Evolutionary conservation across 2,329 filamentous ascomycete species (phyloP).

Genomic region (Drechslerella coelobrocha): DNA sequence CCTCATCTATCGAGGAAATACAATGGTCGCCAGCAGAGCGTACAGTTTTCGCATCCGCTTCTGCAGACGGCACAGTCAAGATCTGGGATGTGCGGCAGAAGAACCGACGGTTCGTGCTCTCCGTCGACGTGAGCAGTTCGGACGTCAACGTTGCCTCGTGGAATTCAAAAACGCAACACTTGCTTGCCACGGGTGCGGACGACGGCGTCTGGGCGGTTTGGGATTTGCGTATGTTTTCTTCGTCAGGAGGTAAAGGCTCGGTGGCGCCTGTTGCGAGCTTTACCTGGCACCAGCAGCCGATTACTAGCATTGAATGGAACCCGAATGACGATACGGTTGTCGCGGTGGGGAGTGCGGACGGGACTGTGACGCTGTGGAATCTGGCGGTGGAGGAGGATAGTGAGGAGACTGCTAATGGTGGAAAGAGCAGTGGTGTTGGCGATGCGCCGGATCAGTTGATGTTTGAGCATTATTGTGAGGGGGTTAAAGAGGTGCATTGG

Average conservation of each 20-base stretch:
- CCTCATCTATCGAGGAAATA: conserved; percentile 85
- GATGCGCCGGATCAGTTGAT: conserved; percentile 93
- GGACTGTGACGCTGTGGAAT: conserved; percentile 96
- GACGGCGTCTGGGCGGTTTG: conserved; percentile 94
- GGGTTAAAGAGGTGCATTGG: conserved; percentile 96
- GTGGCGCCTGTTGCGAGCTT: conserved; percentile 88
- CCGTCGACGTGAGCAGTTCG: conserved; percentile 78
- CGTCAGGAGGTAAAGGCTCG: conserved; percentile 56
- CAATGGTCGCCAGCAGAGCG: conserved; percentile 95
- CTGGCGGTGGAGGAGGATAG: conserved; percentile 94
- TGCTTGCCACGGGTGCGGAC: conserved; percentile 90
- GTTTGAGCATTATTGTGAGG: conserved; percentile 95
- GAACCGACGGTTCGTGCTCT: conserved; percentile 83
- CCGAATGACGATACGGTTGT: conserved; percentile 96
- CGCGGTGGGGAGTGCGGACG: conserved; percentile 87
- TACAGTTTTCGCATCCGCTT: conserved; percentile 92
- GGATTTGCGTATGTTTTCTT: conserved; percentile 72
- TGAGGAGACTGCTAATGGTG: conserved; percentile 77
- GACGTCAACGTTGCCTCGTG: conserved; percentile 98
- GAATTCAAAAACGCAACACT: conserved; percentile 85
- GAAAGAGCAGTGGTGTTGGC: conserved; percentile 74
- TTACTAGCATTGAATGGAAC: conserved; percentile 96
- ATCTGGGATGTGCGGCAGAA: conserved; percentile 96
- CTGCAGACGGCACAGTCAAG: conserved; percentile 90
- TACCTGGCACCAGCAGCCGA: conserved; percentile 93